Evolutionary conservation across 768 basidiomycete species (phyloP), one percentile per base, ranked within the genome.

Genomic region (Tulasnella sp.): DNA sequence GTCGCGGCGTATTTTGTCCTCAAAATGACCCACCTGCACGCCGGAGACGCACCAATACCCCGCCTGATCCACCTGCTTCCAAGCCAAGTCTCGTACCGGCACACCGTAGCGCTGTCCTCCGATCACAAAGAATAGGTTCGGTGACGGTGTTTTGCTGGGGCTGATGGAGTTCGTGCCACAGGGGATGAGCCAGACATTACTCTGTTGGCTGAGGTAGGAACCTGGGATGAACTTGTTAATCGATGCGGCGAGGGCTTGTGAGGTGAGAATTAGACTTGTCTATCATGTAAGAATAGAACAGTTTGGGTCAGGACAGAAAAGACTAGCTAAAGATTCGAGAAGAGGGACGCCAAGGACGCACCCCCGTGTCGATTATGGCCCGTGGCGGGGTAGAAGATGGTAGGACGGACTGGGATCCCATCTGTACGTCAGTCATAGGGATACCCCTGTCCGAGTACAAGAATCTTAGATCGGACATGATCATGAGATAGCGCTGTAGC

Each of bases 331-430:
- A n/a, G 15, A 38, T 38, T 3, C 5, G n/a, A 17, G 29, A n/a
- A n/a, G 1, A 38, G 5, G 34, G 34, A 5, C 7, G 15, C 5
- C 7, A 15, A 4, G 4, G n/a, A 44, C 54, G 10, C 43, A 56
- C 54, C 54, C 54, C 54, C 12, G 54, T 56, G 27, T 56, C 54
- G 21, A 56, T 9, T 25, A 56, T 56, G 8, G 54, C 54, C 31
- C 54, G 41, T 22, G 38, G 54, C 41, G 54, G 54, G 1, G 54
- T 56, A 3, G 11, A 15, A 7, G 15, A 25, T n/a, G 24, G 41
- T 42, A 56, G 22, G 42, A 45, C 29, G 24, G 54, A 56, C 21
- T 44, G 7, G 0, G 17, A 17, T 22, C 54, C 42, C 54, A 56
- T 56, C 41, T 56, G 34, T 19, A 56, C 54, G 42, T 31, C 54